Evolutionary conservation across 2,329 filamentous ascomycete genomes (phyloP), one percentile per base, ranked within the genome.

Genomic region (Aspergillus thermomutatus): DNA sequence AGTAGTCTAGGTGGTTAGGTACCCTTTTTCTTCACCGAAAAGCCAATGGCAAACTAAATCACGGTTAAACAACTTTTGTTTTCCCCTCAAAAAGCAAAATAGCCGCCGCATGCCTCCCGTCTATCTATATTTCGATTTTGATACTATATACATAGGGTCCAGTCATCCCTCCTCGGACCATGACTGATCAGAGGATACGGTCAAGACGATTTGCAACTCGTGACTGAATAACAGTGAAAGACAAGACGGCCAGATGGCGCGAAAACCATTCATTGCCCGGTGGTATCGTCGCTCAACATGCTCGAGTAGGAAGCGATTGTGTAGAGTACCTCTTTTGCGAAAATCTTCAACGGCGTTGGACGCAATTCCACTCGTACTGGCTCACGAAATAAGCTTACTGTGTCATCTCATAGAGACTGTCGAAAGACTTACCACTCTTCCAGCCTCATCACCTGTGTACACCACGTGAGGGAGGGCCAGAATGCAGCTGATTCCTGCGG

Each of bases 371-470:
- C 70, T 84, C 81, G 64, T 82, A 83, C 81, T 83, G 65, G 28
- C 19, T 28, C 26, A 48, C 10, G 8, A 45, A 14, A 37, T 23
- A 8, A 19, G 9, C 21, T 26, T 26, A 7, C 11, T 14, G 11
- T 46, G 11, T n/a, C 23, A 23, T 14, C 25, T 17, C 48, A 55
- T 51, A 52, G 8, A 25, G 17, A 50, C 27, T 7, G 9, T 27
- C 23, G 50, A 43, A 56, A 51, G 57, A 84, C 87, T 84, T 70
- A 94, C 90, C 75, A 99, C 93, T 79, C 87, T 83, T 28, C 94
- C 94, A 61, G 92, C 89, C 62, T 97, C 94, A 77, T 97, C 94
- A 3, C 93, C 94, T 0, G 92, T 96, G 74, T 97, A 97, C 9
- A 97, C 87, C 60, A 88, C 83, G 60, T 88, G 87, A 53, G 90